Base-by-base conservation (phyloP, 1,284 basidiomycete species). In the Rhodotorula sp. region DNA sequence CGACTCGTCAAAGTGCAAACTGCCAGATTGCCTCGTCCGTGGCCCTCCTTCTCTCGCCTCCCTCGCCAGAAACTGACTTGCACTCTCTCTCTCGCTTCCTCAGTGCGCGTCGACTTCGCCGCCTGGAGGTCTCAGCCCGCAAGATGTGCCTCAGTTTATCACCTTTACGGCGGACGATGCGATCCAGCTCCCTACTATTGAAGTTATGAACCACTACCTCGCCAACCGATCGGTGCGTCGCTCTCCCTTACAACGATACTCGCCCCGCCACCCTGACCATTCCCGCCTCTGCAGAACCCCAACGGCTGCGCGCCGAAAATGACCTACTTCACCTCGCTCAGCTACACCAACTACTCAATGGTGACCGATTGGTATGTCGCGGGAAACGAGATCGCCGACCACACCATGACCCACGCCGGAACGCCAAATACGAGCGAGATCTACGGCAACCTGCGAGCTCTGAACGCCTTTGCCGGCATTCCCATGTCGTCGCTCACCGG, bases 321-420 rank as follows among this genome's bases (percentile, higher is more conserved):
- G 87, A 90, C 89, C 34, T 91, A 90, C 81, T 90, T 86, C 80
- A 87, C 86, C 10, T 89, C 88, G 5, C 83, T 91, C 64, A 86
- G 86, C 74, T 92, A 88, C 62, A 71, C 72, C 15, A 74, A 78
- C 58, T 77, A 77, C 61, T 78, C 78, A 29, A 72, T 78, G 67
- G 75, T 74, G 12, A 64, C 63, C 52, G 63, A 59, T 68, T 69
- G 31, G 43, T 47, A 29, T 1, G 84, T 89, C 58, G 88, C 88
- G 12, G 91, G 91, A 51, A 92, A 92, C 80, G 91, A 93, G 79
- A 90, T 93, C 73, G 90, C 89, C n/a, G 91, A 92, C 81, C 77
- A 64, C 79, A 89, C 88, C 48, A 91, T 92, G 89, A 91, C 90
- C n/a, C 91, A 92, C 81, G 87, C 90, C 46, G 81, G 89, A 87